Conservation (phyloP, 306 rosid genomes). For the Sophora flavescens region DNA sequence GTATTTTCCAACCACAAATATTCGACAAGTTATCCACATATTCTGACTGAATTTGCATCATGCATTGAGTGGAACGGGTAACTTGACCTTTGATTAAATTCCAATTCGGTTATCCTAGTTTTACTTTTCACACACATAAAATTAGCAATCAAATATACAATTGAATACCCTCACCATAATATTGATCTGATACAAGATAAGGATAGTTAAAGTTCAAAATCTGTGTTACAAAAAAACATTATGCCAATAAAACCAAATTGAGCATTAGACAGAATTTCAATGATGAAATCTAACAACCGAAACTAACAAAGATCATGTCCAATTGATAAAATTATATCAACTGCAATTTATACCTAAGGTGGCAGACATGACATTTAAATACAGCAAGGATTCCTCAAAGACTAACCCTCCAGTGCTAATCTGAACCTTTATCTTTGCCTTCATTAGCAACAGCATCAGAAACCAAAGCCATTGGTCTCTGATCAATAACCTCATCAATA, state of each 20-base stretch:
- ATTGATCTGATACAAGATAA: conserved; percentile 29
- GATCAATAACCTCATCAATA: conserved; percentile 92
- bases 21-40: neutral
- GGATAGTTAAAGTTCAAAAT: conserved; percentile 24
- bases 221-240: conserved; percentile 9
- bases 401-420: conserved; percentile 62
- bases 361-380: conserved; percentile 37
- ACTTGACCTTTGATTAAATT: neutral
- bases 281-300: conserved; percentile 30
- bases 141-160: conserved; percentile 18
- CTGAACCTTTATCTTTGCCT: conserved; percentile 68
- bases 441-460: conserved; percentile 81
- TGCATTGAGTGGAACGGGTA: neutral
- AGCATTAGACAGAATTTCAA: conserved; percentile 34
- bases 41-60: neutral
- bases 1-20: neutral
- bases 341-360: conserved; percentile 35
- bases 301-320: conserved; percentile 43
- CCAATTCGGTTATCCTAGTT: neutral
- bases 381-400: conserved; percentile 41
- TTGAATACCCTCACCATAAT: neutral
- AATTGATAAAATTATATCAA: conserved; percentile 43
- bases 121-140: conserved; percentile 11
- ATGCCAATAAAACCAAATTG: conserved; percentile 40
- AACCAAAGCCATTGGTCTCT: conserved; percentile 87